Evolutionary conservation across 139 green algal species (phyloP).

Genomic region (Chlorella sp.): DNA sequence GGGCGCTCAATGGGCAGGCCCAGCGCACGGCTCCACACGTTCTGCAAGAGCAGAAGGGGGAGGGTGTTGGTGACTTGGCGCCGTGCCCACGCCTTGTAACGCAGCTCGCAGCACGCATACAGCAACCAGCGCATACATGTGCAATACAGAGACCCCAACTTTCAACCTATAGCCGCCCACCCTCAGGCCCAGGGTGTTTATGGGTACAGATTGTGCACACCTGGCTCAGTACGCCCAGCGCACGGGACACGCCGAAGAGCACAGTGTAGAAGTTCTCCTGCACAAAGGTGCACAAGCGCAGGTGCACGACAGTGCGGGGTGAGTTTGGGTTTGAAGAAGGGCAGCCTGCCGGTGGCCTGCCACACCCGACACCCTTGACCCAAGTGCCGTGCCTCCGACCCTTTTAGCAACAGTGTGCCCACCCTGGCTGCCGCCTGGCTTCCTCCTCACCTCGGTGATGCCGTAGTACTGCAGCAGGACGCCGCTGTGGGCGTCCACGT

Average conservation of each 20-base stretch:
- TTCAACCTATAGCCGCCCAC: too few species aligned
- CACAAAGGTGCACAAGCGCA: not conserved
- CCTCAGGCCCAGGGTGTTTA: too few species aligned
- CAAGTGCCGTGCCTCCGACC: too few species aligned
- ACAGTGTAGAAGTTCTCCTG: conserved; percentile 98
- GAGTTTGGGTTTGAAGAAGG: not conserved
- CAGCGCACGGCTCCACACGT: conserved; percentile 90
- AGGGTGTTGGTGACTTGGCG: too few species aligned
- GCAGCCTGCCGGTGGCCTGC: not conserved
- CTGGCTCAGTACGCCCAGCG: conserved; percentile 90
- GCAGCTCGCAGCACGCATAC: too few species aligned
- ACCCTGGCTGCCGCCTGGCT: too few species aligned
- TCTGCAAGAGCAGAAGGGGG: not conserved
- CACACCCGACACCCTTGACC: too few species aligned
- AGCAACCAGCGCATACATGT: too few species aligned
- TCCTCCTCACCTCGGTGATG: conserved; percentile 59
- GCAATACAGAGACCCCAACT: too few species aligned
- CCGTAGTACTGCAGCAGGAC: conserved; percentile 97
- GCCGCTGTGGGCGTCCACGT: conserved; percentile 97
- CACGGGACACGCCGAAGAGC: conserved; percentile 95
- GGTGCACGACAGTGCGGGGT: not conserved
- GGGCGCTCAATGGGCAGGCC: conserved; percentile 97
- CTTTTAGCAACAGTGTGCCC: too few species aligned
- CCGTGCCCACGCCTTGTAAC: too few species aligned
- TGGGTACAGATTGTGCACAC: too few species aligned